Conservation (phyloP, 768 basidiomycete genomes). For the Dendrothele bispora region DNA sequence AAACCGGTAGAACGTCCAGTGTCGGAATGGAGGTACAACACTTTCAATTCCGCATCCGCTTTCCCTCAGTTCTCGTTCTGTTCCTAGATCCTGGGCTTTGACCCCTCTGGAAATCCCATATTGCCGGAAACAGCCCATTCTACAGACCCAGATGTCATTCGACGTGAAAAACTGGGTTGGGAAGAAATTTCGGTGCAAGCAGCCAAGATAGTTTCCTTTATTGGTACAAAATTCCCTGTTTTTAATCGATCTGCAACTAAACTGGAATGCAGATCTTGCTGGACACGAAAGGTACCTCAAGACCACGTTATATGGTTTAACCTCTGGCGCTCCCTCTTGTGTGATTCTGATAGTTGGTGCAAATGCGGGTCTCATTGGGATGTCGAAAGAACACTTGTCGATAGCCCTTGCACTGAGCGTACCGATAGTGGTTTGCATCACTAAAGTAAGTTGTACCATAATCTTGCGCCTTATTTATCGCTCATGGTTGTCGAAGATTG, state of each 20-base stretch:
- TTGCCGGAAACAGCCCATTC: conserved; percentile 63
- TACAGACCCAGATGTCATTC: conserved; percentile 59
- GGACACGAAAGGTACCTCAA: conserved; percentile 93
- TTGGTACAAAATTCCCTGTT: conserved; percentile 46
- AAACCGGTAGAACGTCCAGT: conserved; percentile 92
- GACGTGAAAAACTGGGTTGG: conserved; percentile 91
- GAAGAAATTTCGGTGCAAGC: conserved; percentile 89
- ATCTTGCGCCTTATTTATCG: neutral
- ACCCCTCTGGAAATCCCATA: conserved; percentile 72
- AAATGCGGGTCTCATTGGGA: conserved; percentile 88
- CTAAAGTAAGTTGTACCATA: conserved; percentile 61
- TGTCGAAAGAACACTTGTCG: conserved; percentile 96
- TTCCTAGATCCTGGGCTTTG: conserved; percentile 86
- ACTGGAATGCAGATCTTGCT: conserved; percentile 67
- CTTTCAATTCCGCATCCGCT: neutral
- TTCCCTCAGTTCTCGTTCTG: neutral
- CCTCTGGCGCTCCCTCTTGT: conserved; percentile 91
- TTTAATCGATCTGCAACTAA: neutral
- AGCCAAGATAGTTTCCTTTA: conserved; percentile 93
- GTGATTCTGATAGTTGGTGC: conserved; percentile 93
- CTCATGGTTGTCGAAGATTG: conserved; percentile 54
- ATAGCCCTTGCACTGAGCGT: conserved; percentile 92
- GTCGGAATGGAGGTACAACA: conserved; percentile 90
- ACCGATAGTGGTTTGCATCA: conserved; percentile 91
- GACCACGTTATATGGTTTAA: conserved; percentile 93